phyloP scores from a whole-genome alignment of 2,329 filamentous ascomycete genomes.

The Diplodia intermedia region DNA sequence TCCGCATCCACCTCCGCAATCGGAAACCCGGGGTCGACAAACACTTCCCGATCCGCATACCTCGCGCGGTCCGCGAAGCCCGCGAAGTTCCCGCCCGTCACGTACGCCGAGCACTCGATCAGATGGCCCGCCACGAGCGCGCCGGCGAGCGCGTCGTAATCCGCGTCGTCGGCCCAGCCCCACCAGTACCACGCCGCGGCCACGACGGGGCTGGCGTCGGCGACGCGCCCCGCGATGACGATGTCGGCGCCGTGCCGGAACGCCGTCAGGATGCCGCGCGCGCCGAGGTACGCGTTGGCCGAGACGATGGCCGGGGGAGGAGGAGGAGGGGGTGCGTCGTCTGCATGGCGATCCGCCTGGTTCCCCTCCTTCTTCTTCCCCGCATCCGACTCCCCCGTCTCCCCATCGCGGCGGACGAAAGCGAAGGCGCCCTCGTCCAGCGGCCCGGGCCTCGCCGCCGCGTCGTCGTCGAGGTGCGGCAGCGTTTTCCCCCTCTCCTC shows the following conservation, averaged over 20 bases:
- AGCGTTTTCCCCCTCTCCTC: conserved; percentile 44
- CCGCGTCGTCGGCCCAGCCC: conserved; percentile 56
- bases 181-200: conserved; percentile 65
- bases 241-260: conserved; percentile 46
- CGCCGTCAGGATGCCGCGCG: conserved; percentile 44
- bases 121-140: conserved; percentile 61
- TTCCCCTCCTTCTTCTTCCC: conserved; percentile 35
- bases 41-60: conserved; percentile 38
- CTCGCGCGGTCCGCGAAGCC: conserved; percentile 53
- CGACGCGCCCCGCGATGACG: conserved; percentile 44
- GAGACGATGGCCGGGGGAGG: not conserved
- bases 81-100: conserved; percentile 62
- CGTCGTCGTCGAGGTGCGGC: conserved; percentile 46
- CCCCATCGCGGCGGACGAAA: conserved; percentile 38
- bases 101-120: conserved; percentile 63
- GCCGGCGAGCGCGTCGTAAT: conserved; percentile 60
- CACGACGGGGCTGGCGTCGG: conserved; percentile 55
- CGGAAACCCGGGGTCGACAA: conserved; percentile 56
- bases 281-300: conserved; percentile 60
- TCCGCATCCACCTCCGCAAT: conserved; percentile 58
- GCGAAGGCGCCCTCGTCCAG: conserved; percentile 45
- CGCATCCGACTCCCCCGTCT: no score
- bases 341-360: not conserved
- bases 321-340: no score
- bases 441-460: no score